These are phyloP conservation scores for Dipteronia sinensis DNA, from an alignment of 345 rosid species.

Conservation along the genomic window DNA sequence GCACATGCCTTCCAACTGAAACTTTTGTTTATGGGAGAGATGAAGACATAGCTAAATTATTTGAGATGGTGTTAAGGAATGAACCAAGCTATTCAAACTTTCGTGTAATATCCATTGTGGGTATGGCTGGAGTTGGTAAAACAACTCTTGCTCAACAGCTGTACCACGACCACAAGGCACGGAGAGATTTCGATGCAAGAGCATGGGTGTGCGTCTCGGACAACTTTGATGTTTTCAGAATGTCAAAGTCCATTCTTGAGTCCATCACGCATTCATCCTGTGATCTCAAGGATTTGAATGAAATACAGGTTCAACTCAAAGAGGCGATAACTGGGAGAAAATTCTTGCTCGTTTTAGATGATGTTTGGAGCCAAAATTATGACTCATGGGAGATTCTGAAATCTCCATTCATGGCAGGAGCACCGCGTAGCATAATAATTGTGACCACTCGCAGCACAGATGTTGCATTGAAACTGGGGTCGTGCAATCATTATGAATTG, in stretches of 20 bases:
- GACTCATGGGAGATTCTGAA: no score
- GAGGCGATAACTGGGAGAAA: neutral
- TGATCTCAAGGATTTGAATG: neutral
- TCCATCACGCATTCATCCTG: neutral
- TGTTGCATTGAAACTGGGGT: neutral
- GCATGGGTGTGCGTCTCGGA: neutral
- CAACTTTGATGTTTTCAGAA: neutral
- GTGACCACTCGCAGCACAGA: neutral
- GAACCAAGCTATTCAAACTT: neutral
- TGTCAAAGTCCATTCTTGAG: neutral
- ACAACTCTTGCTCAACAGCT: neutral
- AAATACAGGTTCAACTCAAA: neutral
- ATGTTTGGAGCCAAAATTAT: no score
- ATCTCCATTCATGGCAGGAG: neutral
- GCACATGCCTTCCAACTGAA: neutral
- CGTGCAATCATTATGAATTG: neutral
- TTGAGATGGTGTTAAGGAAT: neutral
- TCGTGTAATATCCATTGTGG: neutral
- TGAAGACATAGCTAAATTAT: neutral
- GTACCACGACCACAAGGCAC: neutral
- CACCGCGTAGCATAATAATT: neutral
- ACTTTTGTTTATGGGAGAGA: neutral
- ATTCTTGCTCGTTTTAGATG: neutral
- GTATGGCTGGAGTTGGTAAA: neutral
- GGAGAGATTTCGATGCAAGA: neutral